phyloP scores from a whole-genome alignment of 495 filamentous ascomycete species.

The Penicillium lagena region DNA sequence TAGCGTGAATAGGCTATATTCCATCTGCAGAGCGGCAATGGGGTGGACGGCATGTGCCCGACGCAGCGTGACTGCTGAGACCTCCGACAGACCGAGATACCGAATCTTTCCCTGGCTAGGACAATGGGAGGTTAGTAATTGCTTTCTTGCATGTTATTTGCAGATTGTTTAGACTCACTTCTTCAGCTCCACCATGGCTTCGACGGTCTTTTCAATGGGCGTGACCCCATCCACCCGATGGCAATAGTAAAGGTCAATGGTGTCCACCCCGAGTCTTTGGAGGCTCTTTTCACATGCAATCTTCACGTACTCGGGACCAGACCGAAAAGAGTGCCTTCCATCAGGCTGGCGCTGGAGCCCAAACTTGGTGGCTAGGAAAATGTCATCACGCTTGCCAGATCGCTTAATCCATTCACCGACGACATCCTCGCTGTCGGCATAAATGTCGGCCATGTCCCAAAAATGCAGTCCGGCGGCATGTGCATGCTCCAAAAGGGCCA shows the following conservation, averaged over 20 bases:
- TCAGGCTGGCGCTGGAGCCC: constrained; percentile 21
- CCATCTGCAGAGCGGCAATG: constrained; percentile 55
- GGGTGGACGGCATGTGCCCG: constrained; percentile 56
- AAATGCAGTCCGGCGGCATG: constrained; percentile 47
- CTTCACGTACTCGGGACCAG: constrained; percentile 48
- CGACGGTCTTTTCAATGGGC: constrained; percentile 53
- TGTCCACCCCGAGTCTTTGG: constrained; percentile 43
- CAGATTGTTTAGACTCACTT: constrained; percentile 18
- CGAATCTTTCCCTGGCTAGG: constrained; percentile 49
- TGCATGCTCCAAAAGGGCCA: constrained; percentile 35
- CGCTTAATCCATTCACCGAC: constrained; percentile 52
- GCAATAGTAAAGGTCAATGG: constrained; percentile 57
- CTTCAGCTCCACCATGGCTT: constrained; percentile 51
- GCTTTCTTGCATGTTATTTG: too few relatives aligned
- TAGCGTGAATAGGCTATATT: constrained; percentile 54
- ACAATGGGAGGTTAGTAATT: neutral
- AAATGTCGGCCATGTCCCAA: constrained; percentile 55
- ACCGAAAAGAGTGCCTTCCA: constrained; percentile 20
- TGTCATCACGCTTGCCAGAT: constrained; percentile 47
- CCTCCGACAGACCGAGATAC: constrained; percentile 51
- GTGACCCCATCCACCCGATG: constrained; percentile 30
- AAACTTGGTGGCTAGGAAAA: constrained; percentile 56
- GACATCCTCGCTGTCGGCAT: constrained; percentile 37
- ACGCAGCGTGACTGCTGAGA: constrained; percentile 48
- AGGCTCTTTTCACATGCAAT: constrained; percentile 46